Base-by-base conservation (phyloP, 2,329 filamentous ascomycete species). In the Alternaria gansuensis region DNA sequence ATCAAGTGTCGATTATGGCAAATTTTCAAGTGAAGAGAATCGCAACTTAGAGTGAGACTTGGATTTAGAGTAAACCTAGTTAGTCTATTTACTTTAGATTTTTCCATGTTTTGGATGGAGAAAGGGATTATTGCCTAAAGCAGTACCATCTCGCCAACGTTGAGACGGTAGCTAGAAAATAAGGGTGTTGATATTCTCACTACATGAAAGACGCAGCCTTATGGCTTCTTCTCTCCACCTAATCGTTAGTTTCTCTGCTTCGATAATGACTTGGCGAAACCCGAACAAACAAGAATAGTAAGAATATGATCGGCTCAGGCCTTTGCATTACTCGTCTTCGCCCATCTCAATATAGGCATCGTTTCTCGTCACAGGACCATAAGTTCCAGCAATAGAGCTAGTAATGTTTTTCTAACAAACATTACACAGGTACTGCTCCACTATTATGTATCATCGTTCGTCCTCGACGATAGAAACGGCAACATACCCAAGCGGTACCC, bases 321-420 rank as follows among this genome's bases (percentile, higher is more conserved):
- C 29, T 52, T 52, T 57, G 48, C 31, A 57, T 52, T 57, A 14
- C 14, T 57, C 48, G 41, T 21, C 37, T 10, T 43, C 24, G 17
- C 17, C 34, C 26, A 21, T 44, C 10, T 40, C 33, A 28, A 29
- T 57, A 39, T 34, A 41, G 39, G 26, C 54, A 48, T 24, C 21
- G 23, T 36, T 8, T 29, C 29, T 48, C 8, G 14, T 36, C 23
- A 21, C 5, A 34, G 36, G 44, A 48, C 44, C 31, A 3, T 17
- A 48, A 13, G 33, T 23, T 26, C 26, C 21, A 26, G 29, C 13
- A 26, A 26, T 36, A 23, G 21, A 48, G 31, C 31, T 34, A 36
- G 31, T 7, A 23, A 48, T n/a, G 14, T 23, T 36, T 36, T 23
- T 31, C 21, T 24, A 26, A 34, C 10, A 48, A 48, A 24, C n/a